phyloP scores from a whole-genome alignment of 495 filamentous ascomycete species.

The Aspergillus cavernicola region DNA sequence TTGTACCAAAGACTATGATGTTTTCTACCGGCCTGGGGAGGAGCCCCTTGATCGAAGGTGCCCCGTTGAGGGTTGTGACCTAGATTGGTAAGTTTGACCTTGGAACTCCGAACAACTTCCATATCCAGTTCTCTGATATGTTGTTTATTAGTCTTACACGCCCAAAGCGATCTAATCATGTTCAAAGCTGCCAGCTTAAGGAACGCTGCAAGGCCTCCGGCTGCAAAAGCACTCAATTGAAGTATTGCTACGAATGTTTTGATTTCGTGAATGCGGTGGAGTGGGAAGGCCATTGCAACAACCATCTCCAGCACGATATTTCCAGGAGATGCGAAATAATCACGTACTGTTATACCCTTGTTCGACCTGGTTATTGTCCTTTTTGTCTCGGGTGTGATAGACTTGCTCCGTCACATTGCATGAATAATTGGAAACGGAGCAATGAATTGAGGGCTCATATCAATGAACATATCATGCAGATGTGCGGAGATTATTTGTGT shows the following conservation, averaged over 20 bases:
- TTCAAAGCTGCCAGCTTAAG: conserved; percentile 4
- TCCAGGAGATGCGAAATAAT: conserved; percentile 10
- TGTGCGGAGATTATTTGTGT: background rate
- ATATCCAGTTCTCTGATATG: background rate
- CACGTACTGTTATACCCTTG: conserved; percentile 11
- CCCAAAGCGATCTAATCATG: background rate
- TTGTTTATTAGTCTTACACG: background rate
- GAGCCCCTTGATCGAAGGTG: conserved; percentile 4
- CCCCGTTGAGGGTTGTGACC: background rate
- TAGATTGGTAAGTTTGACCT: background rate
- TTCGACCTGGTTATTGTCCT: conserved; percentile 10
- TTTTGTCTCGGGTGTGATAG: conserved; percentile 1
- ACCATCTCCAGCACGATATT: conserved; percentile 1
- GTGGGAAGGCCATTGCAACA: conserved; percentile 4
- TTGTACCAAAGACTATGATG: conserved; percentile 7
- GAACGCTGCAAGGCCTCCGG: conserved; percentile 1
- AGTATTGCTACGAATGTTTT: conserved; percentile 8
- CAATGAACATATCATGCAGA: background rate
- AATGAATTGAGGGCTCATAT: conserved; percentile 3
- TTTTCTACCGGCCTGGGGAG: conserved; percentile 8
- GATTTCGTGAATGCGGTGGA: background rate
- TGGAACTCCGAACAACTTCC: background rate
- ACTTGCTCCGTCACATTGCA: background rate
- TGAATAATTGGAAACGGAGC: conserved; percentile 3
- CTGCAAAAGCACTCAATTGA: background rate